Base-by-base conservation (phyloP, 2,329 filamentous ascomycete species). In the Chrysoporthe cubensis region DNA sequence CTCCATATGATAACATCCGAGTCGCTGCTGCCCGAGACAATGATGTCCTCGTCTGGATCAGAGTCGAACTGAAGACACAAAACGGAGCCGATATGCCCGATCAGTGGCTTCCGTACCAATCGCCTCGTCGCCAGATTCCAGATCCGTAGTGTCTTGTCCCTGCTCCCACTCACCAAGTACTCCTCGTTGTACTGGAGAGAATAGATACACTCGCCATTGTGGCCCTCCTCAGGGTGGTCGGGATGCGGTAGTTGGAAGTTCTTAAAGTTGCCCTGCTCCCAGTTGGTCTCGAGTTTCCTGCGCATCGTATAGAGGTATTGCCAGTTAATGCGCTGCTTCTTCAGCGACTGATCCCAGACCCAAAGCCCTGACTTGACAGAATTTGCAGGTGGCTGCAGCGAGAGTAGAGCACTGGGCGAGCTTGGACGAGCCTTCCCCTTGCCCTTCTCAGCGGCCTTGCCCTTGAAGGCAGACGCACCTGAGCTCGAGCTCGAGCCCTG, bases 11-110 rank as follows among this genome's bases (percentile, higher is more conserved):
- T 95, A 64, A 99, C 89, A 71, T 91, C 90, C 59, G 91, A 92
- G 78, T 99, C 96, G 74, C 94, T 97, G 74, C 95, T 97, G 48
- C 95, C 96, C 8, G 94, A 97, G 11, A 97, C 91, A n/a, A 99
- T 91, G 50, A 99, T 81, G 74, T 98, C 95, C 76, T 98, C 92
- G 16, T 91, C 88, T 0, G 93, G 91, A 63, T 91, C 88, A 3
- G 94, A 90, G 75, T 99, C 96, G 75, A 98, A 99, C 75, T 99
- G 96, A 40, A 99, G 84, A 75, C 96, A 99, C 13, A 99, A 81
- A 0, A 99, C 96, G 0, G 95, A 98, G 16, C 93, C 94, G 13
- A 79, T 81, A 76, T 99, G 96, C 3, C 92, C 94, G 5, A 80
- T 76, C 9, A 99, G 81, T 1, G 94, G 93, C n/a, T 85, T 83